Evolutionary conservation across 169 alveolate species (phyloP), one percentile per base, ranked within the genome.

Genomic region (Eimeria necatrix): DNA sequence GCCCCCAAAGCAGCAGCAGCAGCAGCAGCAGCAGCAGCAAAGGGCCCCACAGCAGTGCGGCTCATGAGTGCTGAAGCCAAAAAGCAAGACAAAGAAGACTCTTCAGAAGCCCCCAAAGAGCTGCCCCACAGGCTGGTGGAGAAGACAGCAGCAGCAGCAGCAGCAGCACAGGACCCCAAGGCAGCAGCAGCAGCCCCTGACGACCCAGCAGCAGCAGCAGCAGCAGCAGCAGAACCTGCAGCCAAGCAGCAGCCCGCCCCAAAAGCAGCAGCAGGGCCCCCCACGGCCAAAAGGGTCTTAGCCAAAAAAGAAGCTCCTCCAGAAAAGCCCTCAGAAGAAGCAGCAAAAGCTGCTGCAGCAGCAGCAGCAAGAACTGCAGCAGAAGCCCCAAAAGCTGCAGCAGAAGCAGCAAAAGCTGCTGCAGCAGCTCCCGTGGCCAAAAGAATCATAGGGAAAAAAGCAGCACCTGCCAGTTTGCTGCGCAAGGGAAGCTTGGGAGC

Each of bases 211-310:
- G n/a, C 73, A 61, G 73, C 73, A 61, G n/a, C 73, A 61, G 24
- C 73, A 61, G 4, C 73, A 61, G 24, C 5, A 61, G 73, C 73
- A 61, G 73, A 61, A 61, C 32, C 73, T 61, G 73, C 73, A 61
- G 18, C 73, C 14, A 71, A 71, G 81, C 51, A 71, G 51, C 53
- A n/a, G 49, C 81, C 81, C 22, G 53, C 46, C 7, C 49, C 81
- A 4, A 71, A 71, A 32, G 81, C 81, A 12, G 53, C 81, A 4
- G 81, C 81, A 22, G 81, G 81, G 64, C 48, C 24, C n/a, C 86
- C 86, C 3, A 3, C 60, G 3, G 24, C 12, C 14, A 76, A 76
- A 60, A 48, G 41, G 20, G 60, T 48, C 4, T 48, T 76, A 46
- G 53, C 86, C 5, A 48, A 48, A 26, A 76, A 76, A 76, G 61